These are phyloP conservation scores for Jasminum sambac DNA, from an alignment of 257 asterid species.

Conservation along the genomic window DNA sequence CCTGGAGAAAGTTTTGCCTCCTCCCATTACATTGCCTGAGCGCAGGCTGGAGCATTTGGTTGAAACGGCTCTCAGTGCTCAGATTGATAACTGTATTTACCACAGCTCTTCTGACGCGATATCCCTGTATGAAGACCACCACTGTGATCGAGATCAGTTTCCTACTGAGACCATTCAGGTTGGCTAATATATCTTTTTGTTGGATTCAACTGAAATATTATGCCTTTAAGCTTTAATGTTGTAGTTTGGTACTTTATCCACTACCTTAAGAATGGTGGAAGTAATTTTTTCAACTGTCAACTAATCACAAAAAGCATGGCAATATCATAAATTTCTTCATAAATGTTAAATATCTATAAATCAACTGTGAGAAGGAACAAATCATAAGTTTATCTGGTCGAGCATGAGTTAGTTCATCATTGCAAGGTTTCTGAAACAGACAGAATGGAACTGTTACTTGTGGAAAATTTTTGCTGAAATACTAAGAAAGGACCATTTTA, in stretches of 20 bases:
- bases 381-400: neutral
- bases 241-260: slow-evolving; percentile 1
- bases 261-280: neutral
- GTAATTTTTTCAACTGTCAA: slow-evolving; percentile 4
- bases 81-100: slow-evolving; percentile 64
- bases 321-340: neutral
- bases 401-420: neutral
- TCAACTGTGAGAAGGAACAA: neutral
- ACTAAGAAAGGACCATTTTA: neutral
- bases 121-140: slow-evolving; percentile 80
- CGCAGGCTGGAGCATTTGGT: slow-evolving; percentile 81
- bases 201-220: slow-evolving; percentile 18
- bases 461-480: neutral
- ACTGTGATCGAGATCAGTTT: slow-evolving; percentile 62
- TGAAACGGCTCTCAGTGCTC: slow-evolving; percentile 65
- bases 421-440: neutral
- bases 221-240: neutral
- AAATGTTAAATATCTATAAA: neutral
- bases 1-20: slow-evolving; percentile 68
- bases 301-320: neutral
- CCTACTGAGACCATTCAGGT: slow-evolving; percentile 89
- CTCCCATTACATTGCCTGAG: slow-evolving; percentile 73
- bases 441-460: neutral
- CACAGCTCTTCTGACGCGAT: slow-evolving; percentile 54
- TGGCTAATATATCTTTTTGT: slow-evolving; percentile 25